Conservation (phyloP, 495 filamentous ascomycete species). For the Massariosphaeria phaeospora region DNA sequence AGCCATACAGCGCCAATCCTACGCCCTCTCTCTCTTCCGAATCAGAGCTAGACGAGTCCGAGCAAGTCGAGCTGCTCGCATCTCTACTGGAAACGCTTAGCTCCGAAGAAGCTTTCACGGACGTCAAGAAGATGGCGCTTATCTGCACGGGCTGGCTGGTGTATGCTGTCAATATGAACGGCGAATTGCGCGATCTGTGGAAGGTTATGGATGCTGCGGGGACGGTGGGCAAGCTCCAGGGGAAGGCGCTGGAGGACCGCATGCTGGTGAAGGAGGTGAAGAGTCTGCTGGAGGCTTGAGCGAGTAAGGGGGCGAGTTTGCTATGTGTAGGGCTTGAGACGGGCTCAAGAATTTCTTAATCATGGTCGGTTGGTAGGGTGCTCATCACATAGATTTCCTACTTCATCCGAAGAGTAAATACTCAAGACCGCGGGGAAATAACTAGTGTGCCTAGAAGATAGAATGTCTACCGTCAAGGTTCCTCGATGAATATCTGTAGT, state of each 20-base stretch:
- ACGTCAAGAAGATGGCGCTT: constrained; percentile 67
- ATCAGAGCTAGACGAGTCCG: constrained; percentile 53
- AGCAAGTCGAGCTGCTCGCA: constrained; percentile 74
- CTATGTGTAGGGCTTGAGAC: too few species aligned
- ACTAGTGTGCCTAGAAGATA: too few species aligned
- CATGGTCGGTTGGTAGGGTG: too few species aligned
- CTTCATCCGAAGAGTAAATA: too few species aligned
- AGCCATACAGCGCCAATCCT: constrained; percentile 50
- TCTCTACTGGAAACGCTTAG: constrained; percentile 70
- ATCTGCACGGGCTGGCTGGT: constrained; percentile 67
- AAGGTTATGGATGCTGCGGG: constrained; percentile 63
- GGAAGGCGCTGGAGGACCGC: constrained; percentile 44
- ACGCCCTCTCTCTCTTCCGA: not conserved
- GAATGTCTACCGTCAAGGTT: too few species aligned
- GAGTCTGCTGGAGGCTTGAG: constrained; percentile 38
- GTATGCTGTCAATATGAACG: constrained; percentile 63
- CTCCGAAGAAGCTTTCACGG: constrained; percentile 59
- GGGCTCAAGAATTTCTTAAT: too few species aligned
- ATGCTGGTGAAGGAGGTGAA: constrained; percentile 61
- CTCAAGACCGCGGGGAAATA: too few species aligned
- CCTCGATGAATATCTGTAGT: too few species aligned
- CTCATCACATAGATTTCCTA: too few species aligned
- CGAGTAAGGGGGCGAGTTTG: too few species aligned
- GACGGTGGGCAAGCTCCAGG: constrained; percentile 52
- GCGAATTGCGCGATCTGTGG: constrained; percentile 70